Percentiles rank a stretch among this genome's conserved stretches.
Evolutionary conservation across 2,329 filamentous ascomycete genomes (phyloP).

Genomic region (Neurospora sp.): DNA sequence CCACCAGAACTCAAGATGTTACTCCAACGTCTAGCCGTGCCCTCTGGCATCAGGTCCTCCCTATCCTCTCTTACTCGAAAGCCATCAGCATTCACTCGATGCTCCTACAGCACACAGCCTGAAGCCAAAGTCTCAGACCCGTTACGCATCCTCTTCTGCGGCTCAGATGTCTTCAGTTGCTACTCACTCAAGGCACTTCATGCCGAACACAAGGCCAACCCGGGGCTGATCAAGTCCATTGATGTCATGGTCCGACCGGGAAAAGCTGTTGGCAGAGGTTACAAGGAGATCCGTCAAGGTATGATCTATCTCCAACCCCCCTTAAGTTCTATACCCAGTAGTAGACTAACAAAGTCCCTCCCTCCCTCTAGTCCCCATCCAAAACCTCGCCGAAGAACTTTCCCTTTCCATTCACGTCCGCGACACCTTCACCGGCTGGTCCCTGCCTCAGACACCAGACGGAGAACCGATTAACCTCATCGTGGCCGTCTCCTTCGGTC

Average conservation of each 20-base stretch:
- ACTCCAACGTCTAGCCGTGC: not conserved
- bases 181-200: conserved; percentile 62
- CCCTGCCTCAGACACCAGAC: conserved; percentile 5
- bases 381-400: conserved; percentile 51
- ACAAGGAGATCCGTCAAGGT: conserved; percentile 60
- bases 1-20: not conserved
- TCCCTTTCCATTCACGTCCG: conserved; percentile 60
- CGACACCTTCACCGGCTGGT: conserved; percentile 76
- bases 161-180: conserved; percentile 84
- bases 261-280: conserved; percentile 66
- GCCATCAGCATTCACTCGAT: not conserved
- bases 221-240: conserved; percentile 56
- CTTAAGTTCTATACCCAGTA: conserved; percentile 6
- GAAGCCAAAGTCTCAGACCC: conserved; percentile 36
- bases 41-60: not conserved
- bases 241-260: conserved; percentile 76
- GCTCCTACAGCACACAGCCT: not conserved
- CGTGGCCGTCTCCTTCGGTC: conserved; percentile 87
- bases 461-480: conserved; percentile 57
- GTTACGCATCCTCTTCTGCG: conserved; percentile 83
- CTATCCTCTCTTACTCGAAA: not conserved
- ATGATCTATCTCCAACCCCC: conserved; percentile 3
- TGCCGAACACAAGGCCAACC: conserved; percentile 42
- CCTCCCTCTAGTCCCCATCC: conserved; percentile 57
- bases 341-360: not conserved